Conservation (phyloP, 106 monocot genomes). For the Agapanthus africanus region DNA sequence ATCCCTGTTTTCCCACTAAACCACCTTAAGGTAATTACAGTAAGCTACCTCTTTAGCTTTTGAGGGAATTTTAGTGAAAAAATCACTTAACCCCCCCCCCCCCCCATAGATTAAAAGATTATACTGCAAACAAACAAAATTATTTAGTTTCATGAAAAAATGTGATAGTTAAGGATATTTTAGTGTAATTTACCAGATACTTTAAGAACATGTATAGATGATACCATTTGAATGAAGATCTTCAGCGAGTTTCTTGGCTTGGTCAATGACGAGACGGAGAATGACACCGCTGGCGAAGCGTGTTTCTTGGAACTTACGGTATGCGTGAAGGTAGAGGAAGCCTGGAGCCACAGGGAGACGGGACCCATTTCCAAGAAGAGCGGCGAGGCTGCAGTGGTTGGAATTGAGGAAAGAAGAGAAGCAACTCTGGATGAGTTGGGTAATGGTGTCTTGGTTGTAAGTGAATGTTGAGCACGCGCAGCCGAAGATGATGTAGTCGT, state of each 20-base stretch:
- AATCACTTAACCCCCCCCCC: no score
- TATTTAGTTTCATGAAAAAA: no score
- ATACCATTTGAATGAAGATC: conserved; percentile 6
- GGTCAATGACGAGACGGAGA: conserved; percentile 41
- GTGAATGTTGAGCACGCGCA: conserved; percentile 55
- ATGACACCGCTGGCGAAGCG: conserved; percentile 44
- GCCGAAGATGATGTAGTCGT: conserved; percentile 67
- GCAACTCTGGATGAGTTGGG: conserved; percentile 69
- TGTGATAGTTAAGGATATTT: no score
- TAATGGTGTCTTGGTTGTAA: conserved; percentile 45
- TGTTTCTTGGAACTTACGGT: conserved; percentile 55
- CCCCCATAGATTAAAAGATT: no score
- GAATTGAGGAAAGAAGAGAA: conserved; percentile 58
- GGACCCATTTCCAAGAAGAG: conserved; percentile 26
- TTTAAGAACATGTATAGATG: no score
- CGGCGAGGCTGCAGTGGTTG: conserved; percentile 6
- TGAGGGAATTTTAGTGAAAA: no score
- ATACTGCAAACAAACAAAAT: no score
- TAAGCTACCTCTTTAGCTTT: no score
- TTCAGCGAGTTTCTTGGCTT: conserved; percentile 24
- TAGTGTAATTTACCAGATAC: no score
- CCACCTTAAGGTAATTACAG: no score
- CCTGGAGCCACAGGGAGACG: conserved; percentile 43
- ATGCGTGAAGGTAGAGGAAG: conserved; percentile 65
- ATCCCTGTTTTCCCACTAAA: no score